Percentiles rank a stretch among this genome's conserved stretches.
These are phyloP conservation scores for Saturnispora ahearnii DNA, from an alignment of 805 yeast genomes.

Conservation along the genomic window DNA sequence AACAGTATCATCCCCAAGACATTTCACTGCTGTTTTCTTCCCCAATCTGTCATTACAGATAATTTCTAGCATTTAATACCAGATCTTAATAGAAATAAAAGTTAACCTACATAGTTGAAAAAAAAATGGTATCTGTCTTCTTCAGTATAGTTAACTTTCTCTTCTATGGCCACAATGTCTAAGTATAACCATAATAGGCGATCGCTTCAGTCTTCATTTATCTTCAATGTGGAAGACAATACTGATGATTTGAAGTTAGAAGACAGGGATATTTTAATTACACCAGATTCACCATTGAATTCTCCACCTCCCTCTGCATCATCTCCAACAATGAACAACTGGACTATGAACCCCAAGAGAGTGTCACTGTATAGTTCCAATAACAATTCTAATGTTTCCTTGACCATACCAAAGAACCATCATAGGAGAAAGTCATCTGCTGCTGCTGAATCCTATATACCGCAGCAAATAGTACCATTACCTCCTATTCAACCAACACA, in stretches of 20 bases:
- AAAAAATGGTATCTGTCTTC: not conserved
- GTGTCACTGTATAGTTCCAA: slow-evolving; percentile 14
- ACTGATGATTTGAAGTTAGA: not conserved
- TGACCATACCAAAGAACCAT: slow-evolving; percentile 6
- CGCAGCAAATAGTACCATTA: slow-evolving; percentile 14
- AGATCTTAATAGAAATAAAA: not conserved
- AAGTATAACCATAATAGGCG: slow-evolving; percentile 9
- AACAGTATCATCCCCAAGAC: slow-evolving; percentile 73
- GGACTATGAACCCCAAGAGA: slow-evolving; percentile 6
- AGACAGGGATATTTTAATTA: not conserved
- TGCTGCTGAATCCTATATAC: slow-evolving; percentile 17
- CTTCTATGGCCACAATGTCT: not conserved
- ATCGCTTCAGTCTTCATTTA: slow-evolving; percentile 12
- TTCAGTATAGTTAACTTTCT: not conserved
- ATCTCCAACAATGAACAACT: slow-evolving; percentile 3
- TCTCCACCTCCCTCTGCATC: slow-evolving; percentile 6
- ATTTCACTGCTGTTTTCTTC: slow-evolving; percentile 78
- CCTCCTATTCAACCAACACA: slow-evolving; percentile 14
- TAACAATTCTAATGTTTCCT: slow-evolving; percentile 15
- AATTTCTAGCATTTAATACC: slow-evolving; percentile 53
- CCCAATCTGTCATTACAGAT: slow-evolving; percentile 75
- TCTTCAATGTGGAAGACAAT: slow-evolving; percentile 1
- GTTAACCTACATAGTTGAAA: not conserved
- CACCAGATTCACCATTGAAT: slow-evolving; percentile 9
- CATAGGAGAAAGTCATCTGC: slow-evolving; percentile 16